These are phyloP conservation scores for Aspergillus mulundensis DNA, from an alignment of 495 filamentous ascomycete genomes.

Conservation along the genomic window DNA sequence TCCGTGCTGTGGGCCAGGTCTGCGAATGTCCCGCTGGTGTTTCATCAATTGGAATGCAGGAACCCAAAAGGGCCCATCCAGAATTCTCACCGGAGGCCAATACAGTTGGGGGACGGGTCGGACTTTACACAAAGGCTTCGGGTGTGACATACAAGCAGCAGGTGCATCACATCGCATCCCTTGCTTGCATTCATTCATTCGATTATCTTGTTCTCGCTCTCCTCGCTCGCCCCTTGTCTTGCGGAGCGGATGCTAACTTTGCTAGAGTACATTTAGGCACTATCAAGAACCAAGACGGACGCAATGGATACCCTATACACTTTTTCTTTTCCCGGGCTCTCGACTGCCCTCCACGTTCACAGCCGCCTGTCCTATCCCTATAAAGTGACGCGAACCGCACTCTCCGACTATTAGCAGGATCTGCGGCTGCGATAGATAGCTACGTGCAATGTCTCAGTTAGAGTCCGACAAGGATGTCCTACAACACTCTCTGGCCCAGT, in stretches of 20 bases:
- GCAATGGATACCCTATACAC: not conserved
- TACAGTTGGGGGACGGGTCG: slow-evolving; percentile 3
- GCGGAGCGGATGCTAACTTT: slow-evolving; percentile 10
- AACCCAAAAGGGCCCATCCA: slow-evolving; percentile 13
- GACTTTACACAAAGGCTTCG: slow-evolving; percentile 16
- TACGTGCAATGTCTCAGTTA: slow-evolving; percentile 13
- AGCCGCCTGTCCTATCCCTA: not conserved
- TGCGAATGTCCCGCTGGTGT: slow-evolving; percentile 10
- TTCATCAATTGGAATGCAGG: slow-evolving; percentile 16
- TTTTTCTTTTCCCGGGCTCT: no score
- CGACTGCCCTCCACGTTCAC: no score
- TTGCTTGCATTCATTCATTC: slow-evolving; percentile 13
- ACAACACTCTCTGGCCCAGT: slow-evolving; percentile 15
- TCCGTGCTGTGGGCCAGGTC: not conserved
- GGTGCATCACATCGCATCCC: slow-evolving; percentile 10
- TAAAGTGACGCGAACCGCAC: slow-evolving; percentile 1
- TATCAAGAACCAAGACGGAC: slow-evolving; percentile 8
- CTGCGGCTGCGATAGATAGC: slow-evolving; percentile 1
- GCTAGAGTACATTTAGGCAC: slow-evolving; percentile 2
- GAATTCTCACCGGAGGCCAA: slow-evolving; percentile 9
- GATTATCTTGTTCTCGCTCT: not conserved
- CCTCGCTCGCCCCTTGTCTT: slow-evolving; percentile 9
- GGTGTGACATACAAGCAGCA: slow-evolving; percentile 11
- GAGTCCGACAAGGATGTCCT: slow-evolving; percentile 21
- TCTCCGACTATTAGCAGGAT: not conserved